Evolutionary conservation across 208 protist species (phyloP), one percentile per base, ranked within the genome.

Genomic region (Crithidia expoeki): DNA sequence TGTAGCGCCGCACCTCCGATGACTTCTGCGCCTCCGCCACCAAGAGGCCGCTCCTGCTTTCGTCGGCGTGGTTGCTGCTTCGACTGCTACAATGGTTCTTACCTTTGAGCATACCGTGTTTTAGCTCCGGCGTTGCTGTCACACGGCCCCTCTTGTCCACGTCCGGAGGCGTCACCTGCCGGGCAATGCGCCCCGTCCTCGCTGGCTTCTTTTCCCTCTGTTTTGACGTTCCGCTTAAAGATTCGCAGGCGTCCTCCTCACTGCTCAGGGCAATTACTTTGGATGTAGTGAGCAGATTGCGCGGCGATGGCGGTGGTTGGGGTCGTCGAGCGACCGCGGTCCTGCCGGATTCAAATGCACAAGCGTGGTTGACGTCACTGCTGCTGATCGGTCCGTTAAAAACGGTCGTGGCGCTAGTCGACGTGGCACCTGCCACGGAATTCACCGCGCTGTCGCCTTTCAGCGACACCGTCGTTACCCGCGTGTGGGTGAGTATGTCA

Each of bases 1-100:
- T 69, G 51, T 44, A 53, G 47, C 60, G 60, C 19, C 58, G 58
- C 58, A 59, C 53, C 33, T 34, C 36, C 30, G 28, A 38, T 2
- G 42, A 30, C 44, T 51, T 25, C 21, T 27, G 38, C 57, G 23
- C 9, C 57, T 7, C 57, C 17, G 7, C 57, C 5, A 12, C 25
- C 57, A 30, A 16, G 3, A n/a, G 38, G n/a, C 44, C 5, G 28
- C 6, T 30, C 14, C 28, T 23, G 19, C 3, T 50, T 19, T 11
- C 17, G 44, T 4, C 23, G 57, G 38, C 34, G 38, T 11, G 14
- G 42, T 33, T 28, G 25, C 36, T 64, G 12, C 42, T 38, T 9
- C 23, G 38, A 6, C 53, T 23, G 53, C 53, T 59, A 16, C 36
- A 10, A 19, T 32, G 19, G 25, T 7, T 5, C 4, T 9, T 27